Percentiles rank a stretch among this genome's conserved stretches.
Conservation (phyloP, 1,284 basidiomycete genomes). For the Ustilago curta region DNA sequence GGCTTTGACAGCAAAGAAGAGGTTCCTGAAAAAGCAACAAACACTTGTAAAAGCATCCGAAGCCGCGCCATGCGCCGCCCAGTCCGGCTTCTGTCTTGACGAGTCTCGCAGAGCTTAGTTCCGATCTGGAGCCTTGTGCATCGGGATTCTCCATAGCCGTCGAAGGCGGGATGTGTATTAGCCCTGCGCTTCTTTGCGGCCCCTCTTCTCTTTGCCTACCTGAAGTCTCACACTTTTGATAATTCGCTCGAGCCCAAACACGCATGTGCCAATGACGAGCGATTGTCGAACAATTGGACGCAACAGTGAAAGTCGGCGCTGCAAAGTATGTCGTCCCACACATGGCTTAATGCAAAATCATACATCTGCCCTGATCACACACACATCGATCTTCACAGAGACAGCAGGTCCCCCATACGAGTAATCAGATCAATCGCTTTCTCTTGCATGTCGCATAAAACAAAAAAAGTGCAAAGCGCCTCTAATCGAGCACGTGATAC, state of each 20-base stretch:
- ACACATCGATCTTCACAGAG: background rate
- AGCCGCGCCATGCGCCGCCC: background rate
- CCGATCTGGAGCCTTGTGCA: too few relatives aligned
- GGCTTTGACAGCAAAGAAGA: background rate
- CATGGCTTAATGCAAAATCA: too few relatives aligned
- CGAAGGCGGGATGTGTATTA: too few relatives aligned
- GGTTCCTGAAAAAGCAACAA: background rate
- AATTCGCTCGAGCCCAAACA: too few relatives aligned
- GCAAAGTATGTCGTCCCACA: too few relatives aligned
- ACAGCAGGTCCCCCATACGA: background rate
- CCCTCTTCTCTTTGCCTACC: too few relatives aligned
- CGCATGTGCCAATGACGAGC: too few relatives aligned
- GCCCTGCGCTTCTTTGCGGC: too few relatives aligned
- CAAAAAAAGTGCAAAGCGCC: background rate
- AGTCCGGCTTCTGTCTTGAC: background rate
- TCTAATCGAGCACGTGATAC: constrained; percentile 51
- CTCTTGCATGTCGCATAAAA: constrained; percentile 3
- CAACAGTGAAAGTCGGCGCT: too few relatives aligned
- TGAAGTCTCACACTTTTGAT: too few relatives aligned
- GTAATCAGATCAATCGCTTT: constrained; percentile 15
- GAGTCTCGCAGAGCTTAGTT: background rate
- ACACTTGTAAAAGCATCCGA: background rate
- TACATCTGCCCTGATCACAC: background rate
- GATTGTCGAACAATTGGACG: too few relatives aligned
- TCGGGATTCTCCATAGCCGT: too few relatives aligned